These are phyloP conservation scores for Forsythia viridissima DNA, from an alignment of 257 asterid genomes.

Conservation along the genomic window DNA sequence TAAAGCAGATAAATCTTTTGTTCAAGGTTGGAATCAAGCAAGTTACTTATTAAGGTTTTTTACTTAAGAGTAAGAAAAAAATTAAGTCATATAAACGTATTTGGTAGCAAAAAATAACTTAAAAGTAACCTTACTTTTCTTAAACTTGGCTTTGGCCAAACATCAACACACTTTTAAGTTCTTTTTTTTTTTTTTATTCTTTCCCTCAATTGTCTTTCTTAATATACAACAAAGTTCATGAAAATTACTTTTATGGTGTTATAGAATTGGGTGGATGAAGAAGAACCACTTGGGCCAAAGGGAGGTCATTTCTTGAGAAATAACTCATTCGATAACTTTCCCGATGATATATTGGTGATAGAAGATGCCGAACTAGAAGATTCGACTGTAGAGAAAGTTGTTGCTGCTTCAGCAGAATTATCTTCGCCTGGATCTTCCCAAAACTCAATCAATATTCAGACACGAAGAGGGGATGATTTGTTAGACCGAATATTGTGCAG, in stretches of 20 bases:
- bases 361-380: slow-evolving; percentile 20
- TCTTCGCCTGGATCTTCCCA: slow-evolving; percentile 11
- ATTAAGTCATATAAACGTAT: no score
- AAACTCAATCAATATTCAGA: slow-evolving; percentile 32
- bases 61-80: no score
- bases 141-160: no score
- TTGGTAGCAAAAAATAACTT: no score
- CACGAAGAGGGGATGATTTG: slow-evolving; percentile 30
- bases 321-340: slow-evolving; percentile 33
- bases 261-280: slow-evolving; percentile 13
- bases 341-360: slow-evolving; percentile 28
- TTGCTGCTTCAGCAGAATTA: slow-evolving; percentile 8
- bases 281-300: slow-evolving; percentile 33
- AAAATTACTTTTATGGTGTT: not conserved
- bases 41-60: no score
- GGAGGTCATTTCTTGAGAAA: slow-evolving; percentile 32
- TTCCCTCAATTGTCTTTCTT: not conserved
- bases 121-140: no score
- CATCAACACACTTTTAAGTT: no score
- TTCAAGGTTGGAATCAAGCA: no score
- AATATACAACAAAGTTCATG: not conserved
- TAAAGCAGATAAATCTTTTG: no score
- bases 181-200: no score
- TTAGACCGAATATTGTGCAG: slow-evolving; percentile 28
- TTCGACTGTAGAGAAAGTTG: slow-evolving; percentile 9